Percentiles rank a stretch among this genome's conserved stretches.
Conservation (phyloP, 306 rosid genomes). For the Alnus glutinosa region DNA sequence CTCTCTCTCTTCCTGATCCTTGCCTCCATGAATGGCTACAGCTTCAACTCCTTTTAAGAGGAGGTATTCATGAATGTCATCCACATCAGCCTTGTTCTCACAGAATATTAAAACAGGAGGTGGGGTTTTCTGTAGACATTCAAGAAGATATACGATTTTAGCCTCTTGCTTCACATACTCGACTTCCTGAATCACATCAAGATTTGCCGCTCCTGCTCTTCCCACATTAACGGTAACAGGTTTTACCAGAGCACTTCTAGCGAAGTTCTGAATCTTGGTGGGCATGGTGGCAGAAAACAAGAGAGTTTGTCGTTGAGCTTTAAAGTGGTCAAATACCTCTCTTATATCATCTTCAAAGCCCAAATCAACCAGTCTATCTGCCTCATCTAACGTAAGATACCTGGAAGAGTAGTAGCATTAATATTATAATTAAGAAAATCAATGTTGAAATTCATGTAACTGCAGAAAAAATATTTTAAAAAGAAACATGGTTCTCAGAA, state of each 20-base stretch:
- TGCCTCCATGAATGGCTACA: slow-evolving; percentile 94
- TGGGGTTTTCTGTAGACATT: slow-evolving; percentile 84
- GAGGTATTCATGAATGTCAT: slow-evolving; percentile 92
- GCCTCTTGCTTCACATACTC: slow-evolving; percentile 97
- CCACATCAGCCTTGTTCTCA: slow-evolving; percentile 92
- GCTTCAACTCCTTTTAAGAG: slow-evolving; percentile 95
- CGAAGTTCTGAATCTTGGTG: slow-evolving; percentile 83
- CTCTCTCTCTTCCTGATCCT: slow-evolving; percentile 96
- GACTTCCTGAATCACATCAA: slow-evolving; percentile 90
- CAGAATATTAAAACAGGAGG: slow-evolving; percentile 90
- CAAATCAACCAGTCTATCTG: slow-evolving; percentile 89
- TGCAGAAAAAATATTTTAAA: neutral
- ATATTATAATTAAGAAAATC: slow-evolving; percentile 11
- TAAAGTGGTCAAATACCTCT: slow-evolving; percentile 90
- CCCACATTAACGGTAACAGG: slow-evolving; percentile 84
- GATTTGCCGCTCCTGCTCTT: slow-evolving; percentile 92
- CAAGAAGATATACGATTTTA: slow-evolving; percentile 85
- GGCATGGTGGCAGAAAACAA: slow-evolving; percentile 97
- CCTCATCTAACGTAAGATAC: slow-evolving; percentile 90
- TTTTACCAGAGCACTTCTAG: slow-evolving; percentile 83
- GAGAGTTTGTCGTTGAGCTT: slow-evolving; percentile 90
- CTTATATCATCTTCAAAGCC: slow-evolving; percentile 90
- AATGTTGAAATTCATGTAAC: neutral
- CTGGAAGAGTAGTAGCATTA: slow-evolving; percentile 20
- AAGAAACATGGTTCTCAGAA: neutral